Evolutionary conservation across 768 basidiomycete genomes (phyloP).

Genomic region (Phanerochaete sordida): DNA sequence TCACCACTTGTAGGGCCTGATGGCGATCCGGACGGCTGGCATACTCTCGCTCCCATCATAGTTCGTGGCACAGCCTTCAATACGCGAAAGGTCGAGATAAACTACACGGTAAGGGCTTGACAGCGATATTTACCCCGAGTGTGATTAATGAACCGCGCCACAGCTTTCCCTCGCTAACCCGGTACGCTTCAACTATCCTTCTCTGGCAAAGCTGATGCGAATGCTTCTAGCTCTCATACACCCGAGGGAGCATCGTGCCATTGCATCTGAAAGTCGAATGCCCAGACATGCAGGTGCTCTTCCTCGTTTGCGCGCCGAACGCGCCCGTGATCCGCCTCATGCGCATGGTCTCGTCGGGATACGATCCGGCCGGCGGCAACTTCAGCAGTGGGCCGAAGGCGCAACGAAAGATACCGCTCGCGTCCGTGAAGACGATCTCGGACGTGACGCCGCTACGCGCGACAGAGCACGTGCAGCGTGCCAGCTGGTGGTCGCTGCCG

Average conservation of each 20-base stretch:
- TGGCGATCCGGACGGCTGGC: conserved; percentile 24
- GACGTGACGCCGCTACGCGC: background rate
- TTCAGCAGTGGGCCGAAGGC: background rate
- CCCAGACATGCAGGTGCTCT: conserved; percentile 7
- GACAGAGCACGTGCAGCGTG: background rate
- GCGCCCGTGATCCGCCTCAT: conserved; percentile 2
- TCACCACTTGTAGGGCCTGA: conserved; percentile 19
- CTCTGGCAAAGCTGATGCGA: background rate
- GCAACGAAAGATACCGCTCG: background rate
- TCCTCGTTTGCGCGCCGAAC: background rate
- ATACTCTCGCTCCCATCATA: conserved; percentile 8
- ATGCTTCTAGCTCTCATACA: conserved; percentile 6
- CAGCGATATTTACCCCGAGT: too few species aligned
- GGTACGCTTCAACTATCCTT: background rate
- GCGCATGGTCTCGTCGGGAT: background rate
- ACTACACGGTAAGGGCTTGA: background rate
- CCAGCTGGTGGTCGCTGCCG: conserved; percentile 6
- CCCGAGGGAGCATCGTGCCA: conserved; percentile 11
- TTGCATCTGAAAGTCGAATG: background rate
- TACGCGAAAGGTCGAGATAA: background rate
- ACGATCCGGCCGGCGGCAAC: background rate
- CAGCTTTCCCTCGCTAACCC: conserved; percentile 14
- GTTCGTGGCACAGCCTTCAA: conserved; percentile 20
- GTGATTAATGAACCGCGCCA: background rate
- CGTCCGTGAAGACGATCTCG: background rate